Base-by-base conservation (phyloP, 805 yeast species). In the Teunomyces barrocoloradensis region DNA sequence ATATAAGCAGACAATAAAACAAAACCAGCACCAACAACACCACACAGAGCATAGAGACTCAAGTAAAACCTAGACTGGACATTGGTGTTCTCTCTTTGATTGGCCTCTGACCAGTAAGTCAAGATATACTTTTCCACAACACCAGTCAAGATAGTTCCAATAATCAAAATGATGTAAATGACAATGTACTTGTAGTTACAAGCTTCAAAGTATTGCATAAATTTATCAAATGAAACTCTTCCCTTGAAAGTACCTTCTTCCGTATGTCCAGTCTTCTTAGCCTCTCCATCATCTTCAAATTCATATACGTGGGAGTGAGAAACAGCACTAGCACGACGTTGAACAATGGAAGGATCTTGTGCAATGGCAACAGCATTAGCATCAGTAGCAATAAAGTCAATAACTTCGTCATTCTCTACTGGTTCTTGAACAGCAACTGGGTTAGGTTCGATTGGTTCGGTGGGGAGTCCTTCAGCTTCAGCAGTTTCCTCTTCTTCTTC, bases 31-130 rank as follows among this genome's bases (percentile, higher is more conserved):
- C 82, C 71, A 9, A 74, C 65, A 20, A 84, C 49, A 11, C 89
- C 87, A 46, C 85, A 66, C 11, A 69, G 45, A 7, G 83, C 81
- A 61, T 84, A 85, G 20, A 83, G 56, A 1, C 72, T 70, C 49
- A 84, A 78, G 60, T 73, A 84, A 49, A 58, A 64, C 47, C 66
- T 59, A 6, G 79, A 77, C 38, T 75, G 54, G 4, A 60, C 57
- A 51, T 81, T 83, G 1, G 58, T 32, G 1, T 69, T 71, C 28
- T 67, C 67, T 34, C 70, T 66, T 6, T 68, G 61, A 53, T 78
- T 78, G 29, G 59, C 53, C 54, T 84, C 88, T 1, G 89, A 79
- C 91, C 91, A 85, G 50, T 75, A 69, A 53, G 84, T 84, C 54
- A 85, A 69, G 84, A 88, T 82, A 59, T 80, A 80, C 58, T 78